phyloP scores from a whole-genome alignment of 495 filamentous ascomycete genomes.

The Penicillium ochrochloron region DNA sequence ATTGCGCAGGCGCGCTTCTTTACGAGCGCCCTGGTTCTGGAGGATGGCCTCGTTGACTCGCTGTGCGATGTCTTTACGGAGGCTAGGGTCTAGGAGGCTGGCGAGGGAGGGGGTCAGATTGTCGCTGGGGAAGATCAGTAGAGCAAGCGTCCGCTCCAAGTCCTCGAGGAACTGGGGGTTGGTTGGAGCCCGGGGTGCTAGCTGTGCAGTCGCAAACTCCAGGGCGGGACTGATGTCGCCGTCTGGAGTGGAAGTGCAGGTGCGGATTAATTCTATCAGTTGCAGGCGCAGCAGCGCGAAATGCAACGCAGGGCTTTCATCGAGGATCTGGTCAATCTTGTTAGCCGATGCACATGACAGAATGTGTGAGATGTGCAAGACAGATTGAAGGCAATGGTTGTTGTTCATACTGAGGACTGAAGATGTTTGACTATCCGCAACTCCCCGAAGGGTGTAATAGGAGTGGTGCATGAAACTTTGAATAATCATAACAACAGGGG shows the following conservation, averaged over 20 bases:
- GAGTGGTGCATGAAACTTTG: slow-evolving; percentile 99
- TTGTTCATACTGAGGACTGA: slow-evolving; percentile 95
- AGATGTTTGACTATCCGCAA: slow-evolving; percentile 95
- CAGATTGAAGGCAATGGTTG: slow-evolving; percentile 28
- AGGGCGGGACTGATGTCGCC: slow-evolving; percentile 82
- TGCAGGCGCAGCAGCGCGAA: slow-evolving; percentile 91
- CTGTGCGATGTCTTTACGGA: slow-evolving; percentile 81
- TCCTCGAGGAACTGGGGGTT: slow-evolving; percentile 83
- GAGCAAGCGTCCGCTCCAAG: slow-evolving; percentile 89
- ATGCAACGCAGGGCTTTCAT: slow-evolving; percentile 80
- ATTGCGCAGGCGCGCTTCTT: slow-evolving; percentile 78
- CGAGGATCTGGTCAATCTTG: slow-evolving; percentile 72
- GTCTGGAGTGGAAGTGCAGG: slow-evolving; percentile 63
- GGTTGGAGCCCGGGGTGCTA: slow-evolving; percentile 84
- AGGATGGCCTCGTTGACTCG: slow-evolving; percentile 89
- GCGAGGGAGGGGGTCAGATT: slow-evolving; percentile 76
- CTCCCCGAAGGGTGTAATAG: slow-evolving; percentile 73
- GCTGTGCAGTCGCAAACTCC: slow-evolving; percentile 81
- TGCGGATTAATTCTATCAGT: slow-evolving; percentile 88
- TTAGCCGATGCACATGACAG: slow-evolving; percentile 30
- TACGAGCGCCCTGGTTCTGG: slow-evolving; percentile 66
- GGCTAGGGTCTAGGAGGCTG: slow-evolving; percentile 73
- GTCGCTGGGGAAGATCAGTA: slow-evolving; percentile 83
- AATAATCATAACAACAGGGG: slow-evolving; percentile 83
- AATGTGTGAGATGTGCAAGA: slow-evolving; percentile 13